Conservation (phyloP, 108 stramenopile species). For the Ochromonas danica region DNA sequence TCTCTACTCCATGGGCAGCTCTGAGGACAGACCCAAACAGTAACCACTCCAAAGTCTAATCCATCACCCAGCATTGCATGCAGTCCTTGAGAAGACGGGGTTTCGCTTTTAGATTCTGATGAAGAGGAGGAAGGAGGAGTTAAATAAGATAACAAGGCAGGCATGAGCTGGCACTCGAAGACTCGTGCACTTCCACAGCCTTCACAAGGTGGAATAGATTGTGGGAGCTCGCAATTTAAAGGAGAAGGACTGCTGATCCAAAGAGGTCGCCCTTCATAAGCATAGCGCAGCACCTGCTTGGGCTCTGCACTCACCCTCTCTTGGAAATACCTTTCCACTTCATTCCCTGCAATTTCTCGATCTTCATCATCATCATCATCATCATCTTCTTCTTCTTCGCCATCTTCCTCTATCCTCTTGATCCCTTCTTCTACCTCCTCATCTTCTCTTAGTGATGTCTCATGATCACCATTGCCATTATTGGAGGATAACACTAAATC, state of each 20-base stretch:
- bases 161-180: constrained; percentile 33
- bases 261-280: constrained; percentile 25
- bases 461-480: no score
- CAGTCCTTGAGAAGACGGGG: no score
- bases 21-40: constrained; percentile 8
- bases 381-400: not conserved
- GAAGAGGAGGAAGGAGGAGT: not conserved
- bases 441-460: no score
- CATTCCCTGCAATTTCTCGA: not conserved
- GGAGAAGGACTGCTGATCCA: constrained; percentile 22
- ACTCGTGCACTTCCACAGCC: constrained; percentile 20
- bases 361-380: not conserved
- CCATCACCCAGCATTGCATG: not conserved
- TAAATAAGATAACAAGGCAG: not conserved
- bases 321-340: constrained; percentile 12
- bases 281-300: constrained; percentile 26
- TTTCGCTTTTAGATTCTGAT: not conserved
- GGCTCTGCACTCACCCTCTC: not conserved
- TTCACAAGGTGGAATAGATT: not conserved
- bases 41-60: constrained; percentile 31
- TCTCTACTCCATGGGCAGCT: constrained; percentile 30
- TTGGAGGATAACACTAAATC: no score
- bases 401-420: no score
- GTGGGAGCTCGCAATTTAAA: not conserved
- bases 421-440: no score